phyloP scores from a whole-genome alignment of 2,329 filamentous ascomycete species.

The Beauveria sp. region DNA sequence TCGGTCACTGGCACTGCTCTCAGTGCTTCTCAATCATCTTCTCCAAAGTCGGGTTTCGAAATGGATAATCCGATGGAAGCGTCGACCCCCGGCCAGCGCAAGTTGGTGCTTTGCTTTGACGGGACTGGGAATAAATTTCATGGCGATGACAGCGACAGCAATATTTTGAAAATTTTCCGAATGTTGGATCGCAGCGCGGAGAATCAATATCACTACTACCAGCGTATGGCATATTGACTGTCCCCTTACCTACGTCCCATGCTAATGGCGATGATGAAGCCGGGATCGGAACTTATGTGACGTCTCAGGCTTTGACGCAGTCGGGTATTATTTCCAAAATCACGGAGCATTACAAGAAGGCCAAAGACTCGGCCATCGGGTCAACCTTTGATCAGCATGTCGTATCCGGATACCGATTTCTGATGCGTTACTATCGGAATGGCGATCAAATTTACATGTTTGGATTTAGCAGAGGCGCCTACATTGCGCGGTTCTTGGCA shows the following conservation, averaged over 20 bases:
- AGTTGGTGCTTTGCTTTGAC: slow-evolving; percentile 55
- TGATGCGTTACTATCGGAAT: slow-evolving; percentile 64
- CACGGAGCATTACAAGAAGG: slow-evolving; percentile 61
- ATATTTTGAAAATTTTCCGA: slow-evolving; percentile 63
- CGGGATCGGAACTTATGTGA: slow-evolving; percentile 67
- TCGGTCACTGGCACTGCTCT: neutral
- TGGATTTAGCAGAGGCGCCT: slow-evolving; percentile 65
- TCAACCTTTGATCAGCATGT: slow-evolving; percentile 78
- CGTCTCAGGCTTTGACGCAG: slow-evolving; percentile 51
- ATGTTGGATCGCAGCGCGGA: slow-evolving; percentile 58
- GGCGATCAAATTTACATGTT: slow-evolving; percentile 64
- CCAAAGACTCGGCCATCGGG: slow-evolving; percentile 73
- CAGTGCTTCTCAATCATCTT: neutral
- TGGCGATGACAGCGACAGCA: slow-evolving; percentile 55
- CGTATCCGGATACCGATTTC: slow-evolving; percentile 72
- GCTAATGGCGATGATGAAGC: slow-evolving; percentile 27
- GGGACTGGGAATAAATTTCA: slow-evolving; percentile 58
- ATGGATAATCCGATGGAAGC: slow-evolving; percentile 8
- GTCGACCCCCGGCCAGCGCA: slow-evolving; percentile 22
- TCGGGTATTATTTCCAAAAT: slow-evolving; percentile 49
- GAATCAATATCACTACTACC: slow-evolving; percentile 58
- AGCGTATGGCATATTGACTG: slow-evolving; percentile 34
- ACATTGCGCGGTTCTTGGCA: slow-evolving; percentile 67
- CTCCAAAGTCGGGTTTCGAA: no score
- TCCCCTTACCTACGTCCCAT: neutral